phyloP scores from a whole-genome alignment of 176 grass and related monocot genomes.

The Aegilops sharonensis region DNA sequence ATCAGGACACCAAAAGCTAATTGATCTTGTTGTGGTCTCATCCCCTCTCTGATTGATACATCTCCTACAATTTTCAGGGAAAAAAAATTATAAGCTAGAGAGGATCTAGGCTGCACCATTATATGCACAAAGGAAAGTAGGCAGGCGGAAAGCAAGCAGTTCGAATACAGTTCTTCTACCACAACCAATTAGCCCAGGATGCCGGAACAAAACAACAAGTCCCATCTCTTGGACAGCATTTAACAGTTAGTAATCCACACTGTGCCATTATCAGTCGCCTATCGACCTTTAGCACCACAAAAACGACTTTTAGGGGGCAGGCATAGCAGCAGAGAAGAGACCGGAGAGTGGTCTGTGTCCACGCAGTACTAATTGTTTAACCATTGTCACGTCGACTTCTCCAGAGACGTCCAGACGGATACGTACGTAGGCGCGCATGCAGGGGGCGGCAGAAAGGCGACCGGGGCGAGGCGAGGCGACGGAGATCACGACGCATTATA shows the following conservation, averaged over 20 bases:
- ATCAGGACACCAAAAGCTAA: neutral
- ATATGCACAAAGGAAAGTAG: neutral
- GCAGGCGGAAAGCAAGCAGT: neutral
- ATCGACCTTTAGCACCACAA: neutral
- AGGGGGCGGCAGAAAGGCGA: constrained; percentile 11
- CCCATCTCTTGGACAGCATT: neutral
- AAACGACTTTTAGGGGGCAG: neutral
- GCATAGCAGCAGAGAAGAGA: neutral
- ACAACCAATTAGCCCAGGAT: neutral
- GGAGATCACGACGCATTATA: neutral
- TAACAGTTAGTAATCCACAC: neutral
- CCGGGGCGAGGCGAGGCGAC: too few relatives aligned
- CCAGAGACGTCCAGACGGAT: neutral
- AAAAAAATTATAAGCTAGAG: too few relatives aligned
- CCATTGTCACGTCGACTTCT: neutral
- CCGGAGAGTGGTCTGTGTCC: neutral
- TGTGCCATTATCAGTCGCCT: neutral
- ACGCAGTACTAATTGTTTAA: neutral
- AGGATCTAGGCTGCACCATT: neutral
- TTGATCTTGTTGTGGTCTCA: neutral
- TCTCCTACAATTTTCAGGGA: neutral
- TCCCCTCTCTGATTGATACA: neutral
- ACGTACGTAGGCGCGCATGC: neutral
- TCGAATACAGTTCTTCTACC: neutral
- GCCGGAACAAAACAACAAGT: neutral